phyloP scores from a whole-genome alignment of 1,284 basidiomycete species.

The Lentinus polychrous region DNA sequence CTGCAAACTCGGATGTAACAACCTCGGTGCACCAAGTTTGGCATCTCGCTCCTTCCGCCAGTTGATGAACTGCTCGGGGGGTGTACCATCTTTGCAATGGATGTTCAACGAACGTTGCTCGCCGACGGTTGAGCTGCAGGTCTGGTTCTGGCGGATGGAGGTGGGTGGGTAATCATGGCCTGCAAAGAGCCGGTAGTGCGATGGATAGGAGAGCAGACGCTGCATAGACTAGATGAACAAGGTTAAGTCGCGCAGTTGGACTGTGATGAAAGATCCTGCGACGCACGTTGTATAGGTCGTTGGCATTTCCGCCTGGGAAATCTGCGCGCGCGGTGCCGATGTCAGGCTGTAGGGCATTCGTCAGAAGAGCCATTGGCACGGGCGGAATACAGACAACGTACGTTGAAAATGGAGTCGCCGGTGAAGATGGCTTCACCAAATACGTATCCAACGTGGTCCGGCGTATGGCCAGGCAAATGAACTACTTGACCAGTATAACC shows the following conservation, averaged over 20 bases:
- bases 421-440: constrained; percentile 33
- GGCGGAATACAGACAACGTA: constrained; percentile 14
- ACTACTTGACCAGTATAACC: constrained; percentile 26
- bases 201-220: constrained; percentile 30
- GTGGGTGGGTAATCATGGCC: constrained; percentile 33
- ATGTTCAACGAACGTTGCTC: constrained; percentile 30
- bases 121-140: constrained; percentile 29
- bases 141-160: constrained; percentile 21
- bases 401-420: constrained; percentile 37
- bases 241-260: not conserved
- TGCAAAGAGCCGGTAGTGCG: constrained; percentile 30
- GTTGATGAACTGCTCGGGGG: constrained; percentile 27
- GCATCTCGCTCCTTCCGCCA: constrained; percentile 30
- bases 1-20: constrained; percentile 34
- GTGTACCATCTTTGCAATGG: constrained; percentile 27
- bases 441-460: constrained; percentile 32
- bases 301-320: constrained; percentile 34
- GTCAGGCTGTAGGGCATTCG: constrained; percentile 24
- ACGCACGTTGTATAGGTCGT: constrained; percentile 28
- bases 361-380: not conserved
- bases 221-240: constrained; percentile 31
- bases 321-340: constrained; percentile 35
- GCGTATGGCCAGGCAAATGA: constrained; percentile 33
- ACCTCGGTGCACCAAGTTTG: constrained; percentile 27
- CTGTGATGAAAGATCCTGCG: not conserved